Percentiles rank a stretch among this genome's conserved stretches.
These are phyloP conservation scores for Tulasnella sp. DNA, from an alignment of 768 basidiomycete genomes.

Conservation along the genomic window DNA sequence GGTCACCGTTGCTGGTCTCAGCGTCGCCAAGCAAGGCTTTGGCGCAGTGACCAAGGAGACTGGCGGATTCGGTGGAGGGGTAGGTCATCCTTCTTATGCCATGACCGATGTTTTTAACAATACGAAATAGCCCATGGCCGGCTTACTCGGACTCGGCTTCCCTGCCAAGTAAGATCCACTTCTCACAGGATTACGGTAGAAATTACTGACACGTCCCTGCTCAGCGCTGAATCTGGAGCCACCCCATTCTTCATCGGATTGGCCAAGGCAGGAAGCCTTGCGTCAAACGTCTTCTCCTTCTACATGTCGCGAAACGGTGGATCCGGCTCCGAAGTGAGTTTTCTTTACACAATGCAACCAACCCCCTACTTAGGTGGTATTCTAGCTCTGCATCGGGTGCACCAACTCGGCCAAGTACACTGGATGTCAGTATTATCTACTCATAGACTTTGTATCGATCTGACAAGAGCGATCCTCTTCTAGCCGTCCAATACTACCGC, in stretches of 20 bases:
- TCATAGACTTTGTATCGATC: background rate
- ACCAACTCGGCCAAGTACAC: background rate
- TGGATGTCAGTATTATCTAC: background rate
- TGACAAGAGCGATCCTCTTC: background rate
- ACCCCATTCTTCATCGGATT: slow-evolving; percentile 23
- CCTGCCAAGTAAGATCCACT: background rate
- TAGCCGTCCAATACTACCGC: slow-evolving; percentile 25
- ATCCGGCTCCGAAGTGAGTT: slow-evolving; percentile 25
- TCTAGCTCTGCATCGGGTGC: background rate
- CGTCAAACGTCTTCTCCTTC: slow-evolving; percentile 23
- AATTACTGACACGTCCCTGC: background rate
- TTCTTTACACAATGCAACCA: too few species aligned
- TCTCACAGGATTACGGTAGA: background rate
- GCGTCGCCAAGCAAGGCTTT: slow-evolving; percentile 33
- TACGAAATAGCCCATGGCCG: too few species aligned
- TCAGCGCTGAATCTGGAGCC: slow-evolving; percentile 6
- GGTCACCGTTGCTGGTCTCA: slow-evolving; percentile 35
- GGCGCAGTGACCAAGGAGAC: slow-evolving; percentile 36
- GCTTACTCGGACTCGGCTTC: background rate
- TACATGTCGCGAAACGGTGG: slow-evolving; percentile 20
- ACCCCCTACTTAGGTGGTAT: too few species aligned
- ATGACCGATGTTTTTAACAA: slow-evolving; percentile 34
- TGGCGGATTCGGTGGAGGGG: background rate
- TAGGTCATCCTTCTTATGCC: slow-evolving; percentile 27
- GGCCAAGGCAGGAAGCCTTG: slow-evolving; percentile 18